Conservation (phyloP, 352 stramenopile species). For the Blastocystis sp. region DNA sequence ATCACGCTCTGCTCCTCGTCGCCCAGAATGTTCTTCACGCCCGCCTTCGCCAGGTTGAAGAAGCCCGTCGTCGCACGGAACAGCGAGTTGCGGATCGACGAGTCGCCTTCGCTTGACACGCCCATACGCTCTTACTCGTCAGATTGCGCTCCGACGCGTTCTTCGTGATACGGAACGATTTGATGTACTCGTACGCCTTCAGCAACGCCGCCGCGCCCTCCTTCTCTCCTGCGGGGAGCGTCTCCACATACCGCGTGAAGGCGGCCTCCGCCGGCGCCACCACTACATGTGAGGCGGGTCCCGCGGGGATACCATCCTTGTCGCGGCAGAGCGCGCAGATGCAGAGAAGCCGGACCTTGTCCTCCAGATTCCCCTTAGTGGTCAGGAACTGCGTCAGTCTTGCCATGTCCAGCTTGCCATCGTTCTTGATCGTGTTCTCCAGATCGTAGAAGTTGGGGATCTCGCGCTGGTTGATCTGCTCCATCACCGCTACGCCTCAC, state of each 20-base stretch:
- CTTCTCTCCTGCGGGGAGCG: not conserved
- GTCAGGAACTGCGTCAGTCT: conserved; percentile 75
- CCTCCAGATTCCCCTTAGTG: conserved; percentile 79
- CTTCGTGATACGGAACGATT: conserved; percentile 24
- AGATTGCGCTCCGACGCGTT: conserved; percentile 37
- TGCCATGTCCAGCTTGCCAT: conserved; percentile 73
- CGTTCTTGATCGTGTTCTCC: conserved; percentile 74
- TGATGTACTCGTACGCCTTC: conserved; percentile 61
- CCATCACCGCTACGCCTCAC: conserved; percentile 77
- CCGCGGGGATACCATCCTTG: not conserved
- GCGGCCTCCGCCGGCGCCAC: conserved; percentile 1
- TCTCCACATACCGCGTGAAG: conserved; percentile 34
- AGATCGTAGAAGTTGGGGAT: conserved; percentile 76
- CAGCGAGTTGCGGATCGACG: conserved; percentile 58
- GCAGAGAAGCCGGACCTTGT: conserved; percentile 80
- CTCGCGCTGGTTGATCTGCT: conserved; percentile 79
- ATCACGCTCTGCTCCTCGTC: conserved; percentile 53
- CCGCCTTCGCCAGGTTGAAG: conserved; percentile 59
- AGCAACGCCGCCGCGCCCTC: conserved; percentile 15
- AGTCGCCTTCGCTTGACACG: not conserved
- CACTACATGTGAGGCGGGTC: not conserved
- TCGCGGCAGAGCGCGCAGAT: conserved; percentile 60
- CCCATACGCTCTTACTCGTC: not conserved
- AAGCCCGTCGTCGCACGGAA: conserved; percentile 50
- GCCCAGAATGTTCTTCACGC: conserved; percentile 66